These are phyloP conservation scores for Aegilops bicornis DNA, from an alignment of 176 grass and related monocot species.

Conservation along the genomic window DNA sequence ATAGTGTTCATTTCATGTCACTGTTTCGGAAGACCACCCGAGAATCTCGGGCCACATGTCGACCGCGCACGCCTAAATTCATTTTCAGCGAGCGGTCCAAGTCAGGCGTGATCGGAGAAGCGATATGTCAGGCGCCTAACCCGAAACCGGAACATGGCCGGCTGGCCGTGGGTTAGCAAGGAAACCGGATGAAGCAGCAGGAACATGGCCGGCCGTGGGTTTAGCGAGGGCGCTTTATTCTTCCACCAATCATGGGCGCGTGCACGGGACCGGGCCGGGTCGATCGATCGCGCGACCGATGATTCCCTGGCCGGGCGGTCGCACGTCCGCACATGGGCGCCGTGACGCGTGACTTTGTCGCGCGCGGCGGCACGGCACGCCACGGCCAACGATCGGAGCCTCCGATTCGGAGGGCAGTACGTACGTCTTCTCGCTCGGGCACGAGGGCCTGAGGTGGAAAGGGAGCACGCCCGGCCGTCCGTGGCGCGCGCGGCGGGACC, in stretches of 20 bases:
- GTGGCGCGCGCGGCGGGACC: not conserved
- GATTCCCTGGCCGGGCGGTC: not conserved
- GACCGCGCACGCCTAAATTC: too few species aligned
- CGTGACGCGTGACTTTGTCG: conserved; percentile 22
- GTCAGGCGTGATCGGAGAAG: too few species aligned
- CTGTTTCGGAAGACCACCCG: too few species aligned
- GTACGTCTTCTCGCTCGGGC: not conserved
- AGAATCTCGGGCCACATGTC: too few species aligned
- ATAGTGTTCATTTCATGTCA: too few species aligned
- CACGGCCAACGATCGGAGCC: too few species aligned
- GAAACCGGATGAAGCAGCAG: not conserved
- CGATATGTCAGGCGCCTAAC: too few species aligned
- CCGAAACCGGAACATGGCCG: too few species aligned
- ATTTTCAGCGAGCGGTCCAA: too few species aligned
- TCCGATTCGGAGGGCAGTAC: too few species aligned
- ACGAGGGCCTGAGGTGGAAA: not conserved
- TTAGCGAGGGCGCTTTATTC: not conserved
- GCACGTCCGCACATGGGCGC: conserved; percentile 18
- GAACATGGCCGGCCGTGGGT: not conserved
- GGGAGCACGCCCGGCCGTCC: not conserved
- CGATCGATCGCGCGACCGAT: not conserved
- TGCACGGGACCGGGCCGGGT: not conserved
- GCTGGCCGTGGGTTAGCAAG: too few species aligned
- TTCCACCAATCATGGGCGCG: not conserved
- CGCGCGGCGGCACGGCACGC: not conserved